Conservation (phyloP, 2,329 filamentous ascomycete genomes). For the Colletotrichum sp. region DNA sequence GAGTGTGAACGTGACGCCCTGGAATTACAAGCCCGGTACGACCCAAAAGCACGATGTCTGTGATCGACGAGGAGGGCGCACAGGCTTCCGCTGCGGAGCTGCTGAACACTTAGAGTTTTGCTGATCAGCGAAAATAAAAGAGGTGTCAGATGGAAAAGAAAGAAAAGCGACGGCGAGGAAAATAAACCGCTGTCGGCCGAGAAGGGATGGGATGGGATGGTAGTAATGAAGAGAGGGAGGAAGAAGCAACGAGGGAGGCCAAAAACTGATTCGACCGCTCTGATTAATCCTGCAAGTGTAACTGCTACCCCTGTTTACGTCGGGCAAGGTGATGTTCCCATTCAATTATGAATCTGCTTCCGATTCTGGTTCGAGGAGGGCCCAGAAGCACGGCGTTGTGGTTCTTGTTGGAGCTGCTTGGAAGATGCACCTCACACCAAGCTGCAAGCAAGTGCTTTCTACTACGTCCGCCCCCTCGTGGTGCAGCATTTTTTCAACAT, state of each 20-base stretch:
- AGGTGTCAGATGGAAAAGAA: background rate
- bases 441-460: background rate
- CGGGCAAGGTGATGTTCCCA: background rate
- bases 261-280: background rate
- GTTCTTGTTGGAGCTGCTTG: background rate
- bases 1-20: background rate
- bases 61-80: slow-evolving; percentile 6
- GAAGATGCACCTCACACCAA: background rate
- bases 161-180: background rate
- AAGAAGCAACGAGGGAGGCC: background rate
- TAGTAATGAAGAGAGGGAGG: background rate
- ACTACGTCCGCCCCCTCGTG: background rate
- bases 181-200: background rate
- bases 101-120: background rate
- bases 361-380: background rate
- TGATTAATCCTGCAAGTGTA: background rate
- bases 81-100: background rate
- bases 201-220: background rate
- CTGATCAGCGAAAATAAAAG: background rate
- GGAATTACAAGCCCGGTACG: background rate
- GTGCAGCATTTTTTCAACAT: background rate
- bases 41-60: background rate
- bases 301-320: background rate
- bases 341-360: background rate
- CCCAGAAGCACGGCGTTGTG: background rate